Percentiles rank a stretch among this genome's conserved stretches.
phyloP scores from a whole-genome alignment of 164 flowering plant species.

The Sextonia rubra region DNA sequence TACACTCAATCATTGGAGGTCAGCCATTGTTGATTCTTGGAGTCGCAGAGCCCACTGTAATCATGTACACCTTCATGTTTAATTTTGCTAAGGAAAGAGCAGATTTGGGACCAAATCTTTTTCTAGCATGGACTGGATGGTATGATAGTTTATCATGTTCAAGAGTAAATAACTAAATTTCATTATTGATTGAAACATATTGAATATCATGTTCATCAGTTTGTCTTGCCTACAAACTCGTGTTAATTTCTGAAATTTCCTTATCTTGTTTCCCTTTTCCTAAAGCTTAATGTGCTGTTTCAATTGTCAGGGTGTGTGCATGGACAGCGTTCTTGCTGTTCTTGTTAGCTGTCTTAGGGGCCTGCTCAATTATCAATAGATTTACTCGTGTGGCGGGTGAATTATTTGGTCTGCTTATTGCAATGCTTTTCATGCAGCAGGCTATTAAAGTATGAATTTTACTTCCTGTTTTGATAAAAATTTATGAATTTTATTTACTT shows the following conservation, averaged over 20 bases:
- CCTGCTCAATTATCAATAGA: conserved; percentile 85
- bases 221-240: not conserved
- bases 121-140: conserved; percentile 97
- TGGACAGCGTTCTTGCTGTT: conserved; percentile 80
- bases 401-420: conserved; percentile 81
- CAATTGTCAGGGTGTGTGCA: conserved; percentile 72
- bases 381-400: conserved; percentile 96
- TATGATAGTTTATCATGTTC: conserved; percentile 23
- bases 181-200: not conserved
- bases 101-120: conserved; percentile 76
- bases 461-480: not conserved
- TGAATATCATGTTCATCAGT: not conserved
- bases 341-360: conserved; percentile 69
- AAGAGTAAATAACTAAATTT: not conserved
- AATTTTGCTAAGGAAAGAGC: conserved; percentile 77
- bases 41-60: conserved; percentile 99
- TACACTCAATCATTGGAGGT: conserved; percentile 92
- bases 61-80: conserved; percentile 99
- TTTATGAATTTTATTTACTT: not conserved
- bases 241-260: not conserved
- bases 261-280: not conserved
- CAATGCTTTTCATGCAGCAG: conserved; percentile 95
- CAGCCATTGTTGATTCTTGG: conserved; percentile 94
- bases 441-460: conserved; percentile 62
- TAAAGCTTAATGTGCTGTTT: not conserved